Conservation (phyloP, 805 yeast genomes). For the Suhomyces vadensis region DNA sequence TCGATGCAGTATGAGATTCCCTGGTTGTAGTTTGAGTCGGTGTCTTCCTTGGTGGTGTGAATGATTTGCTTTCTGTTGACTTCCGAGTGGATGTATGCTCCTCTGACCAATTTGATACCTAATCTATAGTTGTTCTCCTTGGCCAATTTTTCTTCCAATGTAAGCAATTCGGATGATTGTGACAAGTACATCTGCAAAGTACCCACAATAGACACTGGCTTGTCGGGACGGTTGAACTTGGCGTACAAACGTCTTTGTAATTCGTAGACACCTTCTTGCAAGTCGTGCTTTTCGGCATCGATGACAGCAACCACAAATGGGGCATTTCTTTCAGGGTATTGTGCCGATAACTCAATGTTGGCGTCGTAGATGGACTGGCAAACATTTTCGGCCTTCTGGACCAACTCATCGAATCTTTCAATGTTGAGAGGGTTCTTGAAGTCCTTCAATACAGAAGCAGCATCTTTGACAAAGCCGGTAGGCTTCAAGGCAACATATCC, state of each 20-base stretch:
- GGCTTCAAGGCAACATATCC: slow-evolving; percentile 95
- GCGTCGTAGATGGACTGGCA: slow-evolving; percentile 56
- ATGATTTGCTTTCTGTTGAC: slow-evolving; percentile 65
- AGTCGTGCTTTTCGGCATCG: slow-evolving; percentile 88
- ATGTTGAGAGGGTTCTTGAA: slow-evolving; percentile 49
- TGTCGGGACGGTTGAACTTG: slow-evolving; percentile 62
- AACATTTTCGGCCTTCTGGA: slow-evolving; percentile 64
- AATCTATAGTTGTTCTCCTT: slow-evolving; percentile 59
- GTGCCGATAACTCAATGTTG: slow-evolving; percentile 48
- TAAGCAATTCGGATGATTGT: slow-evolving; percentile 63
- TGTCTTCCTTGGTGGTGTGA: slow-evolving; percentile 71
- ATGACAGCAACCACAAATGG: slow-evolving; percentile 78
- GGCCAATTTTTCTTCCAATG: slow-evolving; percentile 67
- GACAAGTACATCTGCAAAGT: slow-evolving; percentile 91
- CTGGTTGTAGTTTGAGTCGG: slow-evolving; percentile 75
- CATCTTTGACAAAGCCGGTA: slow-evolving; percentile 79
- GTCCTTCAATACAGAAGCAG: slow-evolving; percentile 69
- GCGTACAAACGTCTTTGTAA: slow-evolving; percentile 79
- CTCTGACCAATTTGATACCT: slow-evolving; percentile 90
- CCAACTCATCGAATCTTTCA: slow-evolving; percentile 53
- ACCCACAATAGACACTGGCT: slow-evolving; percentile 74
- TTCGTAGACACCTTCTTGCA: slow-evolving; percentile 90
- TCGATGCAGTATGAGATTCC: slow-evolving; percentile 66
- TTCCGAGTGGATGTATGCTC: slow-evolving; percentile 93
- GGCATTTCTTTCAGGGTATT: slow-evolving; percentile 63